phyloP scores from a whole-genome alignment of 2,329 filamentous ascomycete species.

The Botrytis porri region DNA sequence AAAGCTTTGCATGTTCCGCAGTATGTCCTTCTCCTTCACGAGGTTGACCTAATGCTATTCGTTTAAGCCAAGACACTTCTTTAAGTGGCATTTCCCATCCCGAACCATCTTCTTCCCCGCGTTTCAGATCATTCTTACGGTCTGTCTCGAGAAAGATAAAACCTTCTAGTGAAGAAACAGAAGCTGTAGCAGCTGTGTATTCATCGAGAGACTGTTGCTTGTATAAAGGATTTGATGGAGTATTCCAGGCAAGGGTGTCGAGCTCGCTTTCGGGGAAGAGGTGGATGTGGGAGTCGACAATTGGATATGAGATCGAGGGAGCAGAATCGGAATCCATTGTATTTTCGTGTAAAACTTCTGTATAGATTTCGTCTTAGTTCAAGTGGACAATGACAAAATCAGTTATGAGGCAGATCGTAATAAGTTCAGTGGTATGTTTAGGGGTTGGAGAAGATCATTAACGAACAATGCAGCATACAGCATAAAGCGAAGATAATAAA shows the following conservation, averaged over 20 bases:
- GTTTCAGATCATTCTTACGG: constrained; percentile 58
- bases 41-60: constrained; percentile 61
- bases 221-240: constrained; percentile 52
- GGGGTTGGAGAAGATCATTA: neutral
- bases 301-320: constrained; percentile 42
- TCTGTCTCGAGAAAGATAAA: constrained; percentile 86
- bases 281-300: constrained; percentile 91
- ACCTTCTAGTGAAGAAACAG: constrained; percentile 52
- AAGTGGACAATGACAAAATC: neutral
- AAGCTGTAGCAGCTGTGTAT: constrained; percentile 33
- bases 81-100: constrained; percentile 68
- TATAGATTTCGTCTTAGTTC: neutral
- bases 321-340: constrained; percentile 30
- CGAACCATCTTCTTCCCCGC: constrained; percentile 45
- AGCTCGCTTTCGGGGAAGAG: constrained; percentile 72
- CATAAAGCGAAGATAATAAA: neutral
- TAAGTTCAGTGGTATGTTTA: neutral
- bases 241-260: constrained; percentile 66
- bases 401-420: neutral
- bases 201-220: constrained; percentile 35
- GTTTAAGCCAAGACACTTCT: constrained; percentile 68
- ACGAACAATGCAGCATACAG: neutral
- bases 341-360: neutral
- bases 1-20: constrained; percentile 49
- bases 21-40: constrained; percentile 57